Evolutionary conservation across 1,284 basidiomycete species (phyloP), one percentile per base, ranked within the genome.

Genomic region (Rhodotorula sp.): DNA sequence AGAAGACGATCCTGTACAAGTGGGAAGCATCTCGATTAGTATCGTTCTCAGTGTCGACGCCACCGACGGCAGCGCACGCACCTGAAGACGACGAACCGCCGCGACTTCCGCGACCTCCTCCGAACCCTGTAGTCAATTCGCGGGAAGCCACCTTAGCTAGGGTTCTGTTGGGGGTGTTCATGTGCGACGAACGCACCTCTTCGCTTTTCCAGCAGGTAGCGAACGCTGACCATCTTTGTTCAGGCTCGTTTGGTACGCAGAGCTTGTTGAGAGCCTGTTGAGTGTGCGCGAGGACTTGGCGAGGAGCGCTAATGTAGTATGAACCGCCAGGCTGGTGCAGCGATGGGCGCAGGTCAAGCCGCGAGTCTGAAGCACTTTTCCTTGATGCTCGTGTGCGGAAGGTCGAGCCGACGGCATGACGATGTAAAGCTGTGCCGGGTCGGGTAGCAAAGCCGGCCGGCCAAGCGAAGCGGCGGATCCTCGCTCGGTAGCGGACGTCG

Each of bases 171-270:
- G 45, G 15, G 16, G 31, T 26, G 28, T n/a, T 18, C 6, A 7
- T 3, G 43, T 19, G 43, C 4, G 14, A 2, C 8, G 62, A 12
- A 6, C 64, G 58, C 48, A 64, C 67, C 59, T 45, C 59, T 31
- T 4, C 67, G 67, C 48, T 69, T 69, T 54, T 69, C 62, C 31
- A 69, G 59, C 12, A 69, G n/a, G 47, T 65, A 45, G 18, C 55
- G 50, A n/a, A 69, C 50, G 34, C 59, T 61, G 47, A 69, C 67
- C 67, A 69, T 69, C 3, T 2, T 18, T 26, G 12, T 28, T 28
- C 14, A 5, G 18, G 49, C 21, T 55, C 38, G 26, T 26, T 26
- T 6, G 21, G 47, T 4, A n/a, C 12, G 14, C 7, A 10, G 14
- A 19, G 10, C 31, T 31, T 7, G 3, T 15, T 12, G 5, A 43